phyloP scores from a whole-genome alignment of 345 rosid genomes.

The Citrus mangshanensis region DNA sequence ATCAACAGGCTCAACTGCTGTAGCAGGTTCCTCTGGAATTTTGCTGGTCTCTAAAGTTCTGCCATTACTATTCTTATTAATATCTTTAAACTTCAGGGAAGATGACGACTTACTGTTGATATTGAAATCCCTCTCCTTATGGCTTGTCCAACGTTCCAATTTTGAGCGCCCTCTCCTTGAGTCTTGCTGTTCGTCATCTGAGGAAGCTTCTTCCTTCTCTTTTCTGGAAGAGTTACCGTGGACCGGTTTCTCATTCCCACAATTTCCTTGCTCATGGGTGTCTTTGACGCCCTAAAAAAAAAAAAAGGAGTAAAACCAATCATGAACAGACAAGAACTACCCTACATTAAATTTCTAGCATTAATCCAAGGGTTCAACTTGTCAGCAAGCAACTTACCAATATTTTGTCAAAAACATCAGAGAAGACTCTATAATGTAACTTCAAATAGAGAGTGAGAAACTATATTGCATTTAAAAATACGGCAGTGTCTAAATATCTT shows the following conservation, averaged over 20 bases:
- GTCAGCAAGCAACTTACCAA: background rate
- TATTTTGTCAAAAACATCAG: background rate
- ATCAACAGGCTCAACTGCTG: conserved; percentile 34
- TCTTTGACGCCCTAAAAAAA: conserved; percentile 58
- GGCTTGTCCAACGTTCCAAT: conserved; percentile 95
- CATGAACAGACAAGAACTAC: conserved; percentile 29
- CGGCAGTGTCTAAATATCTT: background rate
- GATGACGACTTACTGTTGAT: conserved; percentile 54
- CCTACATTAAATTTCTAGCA: conserved; percentile 10
- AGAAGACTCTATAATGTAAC: background rate
- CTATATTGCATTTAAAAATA: background rate
- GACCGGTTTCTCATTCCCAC: conserved; percentile 31
- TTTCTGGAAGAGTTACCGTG: conserved; percentile 52
- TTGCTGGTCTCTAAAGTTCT: conserved; percentile 37
- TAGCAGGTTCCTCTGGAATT: conserved; percentile 31
- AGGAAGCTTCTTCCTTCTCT: conserved; percentile 55
- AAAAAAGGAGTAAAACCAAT: conserved; percentile 29
- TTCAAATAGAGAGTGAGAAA: background rate
- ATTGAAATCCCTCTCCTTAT: conserved; percentile 72
- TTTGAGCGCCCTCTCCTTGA: conserved; percentile 83
- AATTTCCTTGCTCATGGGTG: conserved; percentile 39
- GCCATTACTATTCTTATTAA: conserved; percentile 40
- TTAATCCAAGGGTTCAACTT: conserved; percentile 1
- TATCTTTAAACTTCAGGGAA: conserved; percentile 59
- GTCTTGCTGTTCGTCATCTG: conserved; percentile 78